phyloP scores from a whole-genome alignment of 805 yeast genomes.

The Schizosaccharomyces cryophilus region DNA sequence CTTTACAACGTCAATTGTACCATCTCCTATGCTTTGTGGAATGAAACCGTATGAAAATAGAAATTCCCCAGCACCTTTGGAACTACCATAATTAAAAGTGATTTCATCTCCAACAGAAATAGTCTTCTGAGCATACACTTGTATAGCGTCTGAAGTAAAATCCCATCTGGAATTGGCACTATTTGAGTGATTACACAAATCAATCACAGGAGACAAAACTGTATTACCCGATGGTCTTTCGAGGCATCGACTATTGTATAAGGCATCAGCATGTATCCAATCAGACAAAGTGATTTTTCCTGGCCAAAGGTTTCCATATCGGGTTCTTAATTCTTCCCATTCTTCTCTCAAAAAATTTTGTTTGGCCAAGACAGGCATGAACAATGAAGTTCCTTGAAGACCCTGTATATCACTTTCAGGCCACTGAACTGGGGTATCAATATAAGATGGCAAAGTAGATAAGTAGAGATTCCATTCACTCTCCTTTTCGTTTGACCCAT shows the following conservation, averaged over 20 bases:
- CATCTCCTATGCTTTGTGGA: neutral
- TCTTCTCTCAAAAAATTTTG: neutral
- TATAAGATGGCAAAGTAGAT: neutral
- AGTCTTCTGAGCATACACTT: neutral
- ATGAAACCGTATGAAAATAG: neutral
- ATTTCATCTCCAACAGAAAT: neutral
- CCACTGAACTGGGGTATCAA: neutral
- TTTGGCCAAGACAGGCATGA: neutral
- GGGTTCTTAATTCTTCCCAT: neutral
- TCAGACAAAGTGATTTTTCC: neutral
- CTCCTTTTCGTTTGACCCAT: neutral
- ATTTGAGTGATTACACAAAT: neutral
- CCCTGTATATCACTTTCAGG: neutral
- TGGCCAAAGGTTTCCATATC: neutral
- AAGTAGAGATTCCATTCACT: neutral
- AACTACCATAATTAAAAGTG: neutral
- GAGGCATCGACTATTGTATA: neutral
- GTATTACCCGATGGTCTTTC: neutral
- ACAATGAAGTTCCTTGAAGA: neutral
- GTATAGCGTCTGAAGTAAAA: neutral
- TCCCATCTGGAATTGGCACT: neutral
- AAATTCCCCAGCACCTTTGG: neutral
- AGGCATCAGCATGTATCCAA: neutral
- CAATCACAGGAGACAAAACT: neutral
- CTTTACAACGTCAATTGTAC: neutral